These are phyloP conservation scores for Monilinia aucupariae DNA, from an alignment of 2,329 filamentous ascomycete species.

Conservation along the genomic window DNA sequence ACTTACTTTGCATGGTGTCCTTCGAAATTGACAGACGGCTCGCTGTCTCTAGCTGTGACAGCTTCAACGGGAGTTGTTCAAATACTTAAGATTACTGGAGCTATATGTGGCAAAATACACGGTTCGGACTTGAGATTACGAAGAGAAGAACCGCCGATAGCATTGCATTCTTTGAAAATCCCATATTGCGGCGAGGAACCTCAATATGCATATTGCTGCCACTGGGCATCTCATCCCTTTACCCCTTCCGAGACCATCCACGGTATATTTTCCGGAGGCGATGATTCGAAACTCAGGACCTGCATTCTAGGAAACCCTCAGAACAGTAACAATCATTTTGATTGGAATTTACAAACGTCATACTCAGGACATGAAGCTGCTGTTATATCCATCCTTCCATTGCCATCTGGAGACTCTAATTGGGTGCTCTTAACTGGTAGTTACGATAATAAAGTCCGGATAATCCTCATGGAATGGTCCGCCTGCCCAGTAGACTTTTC, in stretches of 20 bases:
- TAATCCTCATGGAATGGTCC: constrained; percentile 46
- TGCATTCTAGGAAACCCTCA: constrained; percentile 4
- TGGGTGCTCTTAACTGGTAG: constrained; percentile 74
- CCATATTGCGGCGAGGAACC: constrained; percentile 15
- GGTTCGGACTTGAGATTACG: background rate
- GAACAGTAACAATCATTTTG: background rate
- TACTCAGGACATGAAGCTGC: constrained; percentile 68
- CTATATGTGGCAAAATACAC: constrained; percentile 3
- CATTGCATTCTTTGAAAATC: constrained; percentile 12
- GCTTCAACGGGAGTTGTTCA: constrained; percentile 16
- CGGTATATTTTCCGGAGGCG: constrained; percentile 51
- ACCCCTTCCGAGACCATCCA: background rate
- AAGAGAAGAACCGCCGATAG: constrained; percentile 10
- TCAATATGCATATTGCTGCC: constrained; percentile 17
- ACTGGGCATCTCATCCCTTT: constrained; percentile 10
- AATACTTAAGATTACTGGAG: constrained; percentile 6
- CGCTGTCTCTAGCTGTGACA: constrained; percentile 2
- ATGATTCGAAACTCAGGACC: constrained; percentile 46
- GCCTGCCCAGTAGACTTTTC: background rate
- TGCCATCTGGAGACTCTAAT: constrained; percentile 43
- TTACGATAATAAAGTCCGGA: constrained; percentile 79
- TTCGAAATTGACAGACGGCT: background rate
- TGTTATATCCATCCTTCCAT: constrained; percentile 77
- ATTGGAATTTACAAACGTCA: constrained; percentile 9
- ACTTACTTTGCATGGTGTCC: constrained; percentile 25